Conservation (phyloP, 2,329 filamentous ascomycete genomes). For the Biscogniauxia marginata region DNA sequence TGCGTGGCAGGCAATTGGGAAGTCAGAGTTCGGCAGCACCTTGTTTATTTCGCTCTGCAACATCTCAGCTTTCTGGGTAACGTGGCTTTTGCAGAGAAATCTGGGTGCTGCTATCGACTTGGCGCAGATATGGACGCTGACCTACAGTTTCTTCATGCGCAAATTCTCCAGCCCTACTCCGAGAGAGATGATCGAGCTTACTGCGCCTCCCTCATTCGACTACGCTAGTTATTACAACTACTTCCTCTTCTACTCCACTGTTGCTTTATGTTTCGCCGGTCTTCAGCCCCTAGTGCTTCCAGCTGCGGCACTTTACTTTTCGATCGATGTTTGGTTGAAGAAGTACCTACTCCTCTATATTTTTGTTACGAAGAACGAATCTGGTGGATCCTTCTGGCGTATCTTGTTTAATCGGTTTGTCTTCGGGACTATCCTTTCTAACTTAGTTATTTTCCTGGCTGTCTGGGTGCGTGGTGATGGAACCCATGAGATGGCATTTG, state of each 20-base stretch:
- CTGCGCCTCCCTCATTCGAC: constrained; percentile 88
- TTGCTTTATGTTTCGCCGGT: constrained; percentile 79
- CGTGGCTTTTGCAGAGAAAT: constrained; percentile 89
- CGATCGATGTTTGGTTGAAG: constrained; percentile 83
- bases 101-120: constrained; percentile 91
- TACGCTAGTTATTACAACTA: constrained; percentile 98
- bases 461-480: constrained; percentile 68
- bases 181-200: constrained; percentile 86
- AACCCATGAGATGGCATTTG: constrained; percentile 60
- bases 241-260: constrained; percentile 90
- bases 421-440: constrained; percentile 75
- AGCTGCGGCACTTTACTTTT: constrained; percentile 86
- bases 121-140: constrained; percentile 80
- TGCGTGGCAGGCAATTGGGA: constrained; percentile 67
- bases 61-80: constrained; percentile 90
- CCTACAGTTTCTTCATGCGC: constrained; percentile 81
- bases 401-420: constrained; percentile 90
- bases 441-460: constrained; percentile 74
- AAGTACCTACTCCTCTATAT: constrained; percentile 95
- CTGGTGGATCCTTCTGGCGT: constrained; percentile 89
- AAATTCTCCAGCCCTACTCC: constrained; percentile 87
- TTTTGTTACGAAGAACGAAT: constrained; percentile 95
- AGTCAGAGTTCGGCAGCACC: constrained; percentile 60
- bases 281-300: constrained; percentile 86
- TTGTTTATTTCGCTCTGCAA: constrained; percentile 75